Base-by-base conservation (phyloP, 768 basidiomycete species). In the Tephrocybe sp. region DNA sequence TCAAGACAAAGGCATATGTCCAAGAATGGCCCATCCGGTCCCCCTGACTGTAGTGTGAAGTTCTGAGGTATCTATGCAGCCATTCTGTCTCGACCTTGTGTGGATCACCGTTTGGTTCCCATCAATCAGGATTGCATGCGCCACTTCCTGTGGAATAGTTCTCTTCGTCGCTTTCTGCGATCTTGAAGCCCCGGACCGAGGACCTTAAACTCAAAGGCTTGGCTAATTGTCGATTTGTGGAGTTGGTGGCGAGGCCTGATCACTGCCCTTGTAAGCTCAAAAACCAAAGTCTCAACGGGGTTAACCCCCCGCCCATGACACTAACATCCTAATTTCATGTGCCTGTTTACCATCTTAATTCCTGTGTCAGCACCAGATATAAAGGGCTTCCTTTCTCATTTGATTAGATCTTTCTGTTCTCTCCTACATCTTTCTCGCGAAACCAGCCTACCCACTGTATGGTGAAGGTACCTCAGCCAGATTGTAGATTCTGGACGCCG, bases 301-400 rank as follows among this genome's bases (percentile, higher is more conserved):
- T 51, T 53, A 57, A 33, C 48, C 49, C 33, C 53, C 48, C 50
- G 26, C 40, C 19, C 40, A 32, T 19, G 30, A 39, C 47, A 32
- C 39, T 52, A 44, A 16, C 52, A 30, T 41, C 43, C 33, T 31
- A 19, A 44, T 49, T 53, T 51, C 41, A 57, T 57, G 56, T 57
- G 56, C 56, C 56, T 53, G 40, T 35, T 43, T 53, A 39, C 49
- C 35, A 41, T 22, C 46, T 52, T 36, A 33, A 51, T 41, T 45
- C 45, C 41, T 40, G 40, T 32, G 35, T 48, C 46, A 11, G 23
- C 39, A 48, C 22, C 31, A 22, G 52, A 51, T 57, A 57, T 53
- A 57, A 57, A 45, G 38, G 17, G 39, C 36, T 26, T 32, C 31
- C 41, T n/a, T 48, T 26, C 23, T 26, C 20, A 41, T 16, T 47